Conservation (phyloP, 2,329 filamentous ascomycete genomes). For the Dendryphion nanum region DNA sequence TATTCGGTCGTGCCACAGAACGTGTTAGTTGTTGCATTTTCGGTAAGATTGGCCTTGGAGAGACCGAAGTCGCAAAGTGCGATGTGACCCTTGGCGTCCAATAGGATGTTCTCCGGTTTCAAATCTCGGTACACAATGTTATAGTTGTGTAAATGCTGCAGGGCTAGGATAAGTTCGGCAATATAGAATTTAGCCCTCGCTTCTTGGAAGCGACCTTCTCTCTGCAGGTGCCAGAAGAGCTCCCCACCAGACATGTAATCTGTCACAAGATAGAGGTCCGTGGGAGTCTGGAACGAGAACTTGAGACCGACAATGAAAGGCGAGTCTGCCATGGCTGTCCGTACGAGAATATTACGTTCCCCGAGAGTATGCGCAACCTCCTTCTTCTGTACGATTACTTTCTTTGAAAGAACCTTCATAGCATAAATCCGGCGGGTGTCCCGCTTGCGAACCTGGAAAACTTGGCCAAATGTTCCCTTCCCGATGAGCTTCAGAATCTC, state of each 20-base stretch:
- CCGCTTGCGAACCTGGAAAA: conserved; percentile 97
- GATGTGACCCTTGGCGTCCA: conserved; percentile 97
- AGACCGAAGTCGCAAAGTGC: conserved; percentile 96
- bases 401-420: conserved; percentile 99
- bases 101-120: conserved; percentile 95
- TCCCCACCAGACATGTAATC: conserved; percentile 99
- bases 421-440: conserved; percentile 95
- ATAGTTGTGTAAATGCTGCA: conserved; percentile 93
- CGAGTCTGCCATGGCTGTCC: conserved; percentile 92
- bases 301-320: conserved; percentile 98
- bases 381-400: conserved; percentile 99
- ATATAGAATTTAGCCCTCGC: conserved; percentile 98
- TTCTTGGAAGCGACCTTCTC: conserved; percentile 93
- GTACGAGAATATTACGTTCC: conserved; percentile 94
- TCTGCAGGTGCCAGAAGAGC: conserved; percentile 97
- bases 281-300: conserved; percentile 97
- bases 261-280: conserved; percentile 95
- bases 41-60: conserved; percentile 94
- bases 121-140: conserved; percentile 97
- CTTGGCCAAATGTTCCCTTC: conserved; percentile 97
- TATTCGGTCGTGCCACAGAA: conserved; percentile 99
- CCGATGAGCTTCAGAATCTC: conserved; percentile 94
- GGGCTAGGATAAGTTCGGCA: conserved; percentile 90
- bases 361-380: conserved; percentile 96
- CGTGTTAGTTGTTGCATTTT: conserved; percentile 97